phyloP scores from a whole-genome alignment of 441 rosid species.

The Dalechampia spathulata region DNA sequence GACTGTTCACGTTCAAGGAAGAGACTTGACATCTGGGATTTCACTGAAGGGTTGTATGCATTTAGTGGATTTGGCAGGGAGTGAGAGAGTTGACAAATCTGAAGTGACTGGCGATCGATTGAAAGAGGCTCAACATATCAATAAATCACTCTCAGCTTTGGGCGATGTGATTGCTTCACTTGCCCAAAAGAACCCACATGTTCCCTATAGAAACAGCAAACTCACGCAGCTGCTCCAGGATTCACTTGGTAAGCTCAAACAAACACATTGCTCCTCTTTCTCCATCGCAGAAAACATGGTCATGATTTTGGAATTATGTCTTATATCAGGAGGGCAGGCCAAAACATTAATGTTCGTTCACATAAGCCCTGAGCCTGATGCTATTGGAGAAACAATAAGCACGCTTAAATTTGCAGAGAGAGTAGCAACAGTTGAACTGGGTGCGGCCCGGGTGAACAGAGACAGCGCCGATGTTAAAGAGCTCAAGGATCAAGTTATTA shows the following conservation, averaged over 20 bases:
- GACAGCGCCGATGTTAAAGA: slow-evolving; percentile 67
- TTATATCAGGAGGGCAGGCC: slow-evolving; percentile 75
- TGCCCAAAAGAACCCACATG: slow-evolving; percentile 82
- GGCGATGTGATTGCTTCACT: slow-evolving; percentile 94
- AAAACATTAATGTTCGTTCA: slow-evolving; percentile 93
- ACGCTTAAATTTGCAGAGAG: slow-evolving; percentile 90
- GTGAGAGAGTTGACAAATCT: slow-evolving; percentile 86
- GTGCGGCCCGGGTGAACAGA: slow-evolving; percentile 78
- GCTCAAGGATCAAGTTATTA: slow-evolving; percentile 67
- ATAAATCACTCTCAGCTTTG: slow-evolving; percentile 81
- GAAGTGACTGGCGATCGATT: slow-evolving; percentile 83
- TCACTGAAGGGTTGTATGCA: slow-evolving; percentile 80
- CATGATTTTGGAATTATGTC: slow-evolving; percentile 9
- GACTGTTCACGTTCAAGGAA: slow-evolving; percentile 88
- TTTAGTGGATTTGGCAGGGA: slow-evolving; percentile 87
- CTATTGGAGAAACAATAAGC: slow-evolving; percentile 77
- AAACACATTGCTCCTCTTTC: neutral
- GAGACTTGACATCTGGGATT: slow-evolving; percentile 65
- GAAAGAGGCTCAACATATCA: slow-evolving; percentile 85
- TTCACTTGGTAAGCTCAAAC: slow-evolving; percentile 56
- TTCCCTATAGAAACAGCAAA: slow-evolving; percentile 87
- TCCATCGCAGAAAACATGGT: slow-evolving; percentile 1
- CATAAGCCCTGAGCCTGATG: slow-evolving; percentile 77
- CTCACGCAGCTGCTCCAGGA: slow-evolving; percentile 91
- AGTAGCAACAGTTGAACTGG: slow-evolving; percentile 84